These are phyloP conservation scores for Podaxis sp. DNA, from an alignment of 768 basidiomycete genomes.

Conservation along the genomic window DNA sequence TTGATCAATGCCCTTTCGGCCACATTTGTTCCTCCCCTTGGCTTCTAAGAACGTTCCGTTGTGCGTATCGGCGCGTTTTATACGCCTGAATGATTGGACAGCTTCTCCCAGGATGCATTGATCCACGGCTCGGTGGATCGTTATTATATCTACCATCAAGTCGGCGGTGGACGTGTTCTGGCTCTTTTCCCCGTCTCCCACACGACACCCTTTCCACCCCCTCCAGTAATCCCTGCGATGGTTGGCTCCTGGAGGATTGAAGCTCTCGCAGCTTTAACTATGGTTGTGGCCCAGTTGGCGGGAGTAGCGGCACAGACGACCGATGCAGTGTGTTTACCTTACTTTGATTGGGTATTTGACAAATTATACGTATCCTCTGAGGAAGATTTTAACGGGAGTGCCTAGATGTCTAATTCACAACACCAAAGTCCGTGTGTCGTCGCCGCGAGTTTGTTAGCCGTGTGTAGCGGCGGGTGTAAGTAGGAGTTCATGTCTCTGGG, in stretches of 20 bases:
- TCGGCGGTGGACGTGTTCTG: background rate
- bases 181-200: background rate
- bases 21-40: background rate
- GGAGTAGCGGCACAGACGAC: conserved; percentile 31
- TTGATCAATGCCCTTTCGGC: background rate
- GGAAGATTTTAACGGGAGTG: background rate
- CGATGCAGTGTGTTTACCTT: conserved; percentile 37
- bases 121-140: background rate
- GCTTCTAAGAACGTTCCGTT: background rate
- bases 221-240: background rate
- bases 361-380: background rate
- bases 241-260: background rate
- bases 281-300: background rate
- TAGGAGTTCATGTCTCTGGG: background rate
- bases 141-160: background rate
- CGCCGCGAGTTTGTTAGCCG: conserved; percentile 39
- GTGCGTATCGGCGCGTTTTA: background rate
- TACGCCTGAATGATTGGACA: background rate
- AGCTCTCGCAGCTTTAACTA: background rate
- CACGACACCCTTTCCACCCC: background rate
- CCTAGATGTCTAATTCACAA: conserved; percentile 42
- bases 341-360: conserved; percentile 38
- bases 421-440: conserved; percentile 47
- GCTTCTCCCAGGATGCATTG: background rate
- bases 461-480: conserved; percentile 42